phyloP scores from a whole-genome alignment of 768 basidiomycete species.

The Suillus cothurnatus region DNA sequence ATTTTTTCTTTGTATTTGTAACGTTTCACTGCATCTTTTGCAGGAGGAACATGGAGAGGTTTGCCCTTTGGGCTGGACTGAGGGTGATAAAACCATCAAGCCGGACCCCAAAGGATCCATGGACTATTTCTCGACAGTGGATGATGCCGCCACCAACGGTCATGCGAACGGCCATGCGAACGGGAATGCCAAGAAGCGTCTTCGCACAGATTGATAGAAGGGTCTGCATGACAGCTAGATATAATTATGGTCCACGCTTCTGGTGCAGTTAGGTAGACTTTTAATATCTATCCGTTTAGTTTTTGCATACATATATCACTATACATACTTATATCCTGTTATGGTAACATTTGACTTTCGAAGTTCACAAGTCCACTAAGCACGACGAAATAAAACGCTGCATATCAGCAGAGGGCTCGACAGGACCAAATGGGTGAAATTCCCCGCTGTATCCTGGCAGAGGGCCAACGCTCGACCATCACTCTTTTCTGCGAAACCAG shows the following conservation, averaged over 20 bases:
- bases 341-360: neutral
- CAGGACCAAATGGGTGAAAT: neutral
- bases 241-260: neutral
- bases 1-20: neutral
- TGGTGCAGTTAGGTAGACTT: neutral
- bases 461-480: neutral
- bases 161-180: constrained; percentile 39
- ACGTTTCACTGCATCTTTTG: constrained; percentile 8
- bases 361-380: neutral
- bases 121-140: constrained; percentile 63
- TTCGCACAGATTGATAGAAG: constrained; percentile 48
- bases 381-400: neutral
- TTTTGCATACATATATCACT: neutral
- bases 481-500: constrained; percentile 30
- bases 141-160: constrained; percentile 30
- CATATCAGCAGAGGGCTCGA: neutral
- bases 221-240: neutral
- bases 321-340: constrained; percentile 1
- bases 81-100: constrained; percentile 82
- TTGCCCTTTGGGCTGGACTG: constrained; percentile 89
- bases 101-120: constrained; percentile 70
- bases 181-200: constrained; percentile 55
- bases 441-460: neutral
- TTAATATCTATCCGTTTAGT: neutral
- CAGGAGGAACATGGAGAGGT: constrained; percentile 91